Evolutionary conservation across 257 asterid genomes (phyloP).

Genomic region (Petrea volubilis): DNA sequence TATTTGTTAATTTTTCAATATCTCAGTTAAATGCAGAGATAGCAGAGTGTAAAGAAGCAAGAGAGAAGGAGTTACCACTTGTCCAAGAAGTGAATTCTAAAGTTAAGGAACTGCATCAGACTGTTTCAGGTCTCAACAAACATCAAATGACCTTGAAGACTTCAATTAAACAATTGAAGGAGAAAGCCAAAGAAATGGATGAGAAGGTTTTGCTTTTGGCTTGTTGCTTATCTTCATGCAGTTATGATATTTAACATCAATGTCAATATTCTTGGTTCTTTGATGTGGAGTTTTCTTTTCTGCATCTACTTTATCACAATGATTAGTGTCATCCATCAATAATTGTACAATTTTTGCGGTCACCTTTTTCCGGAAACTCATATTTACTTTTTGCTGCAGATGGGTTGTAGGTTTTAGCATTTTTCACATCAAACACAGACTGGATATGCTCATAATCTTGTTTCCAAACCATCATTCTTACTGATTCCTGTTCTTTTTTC

Average conservation of each 20-base stretch:
- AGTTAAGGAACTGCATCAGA: conserved; percentile 65
- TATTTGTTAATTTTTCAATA: conserved; percentile 7
- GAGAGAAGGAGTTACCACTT: conserved; percentile 65
- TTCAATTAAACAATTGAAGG: conserved; percentile 61
- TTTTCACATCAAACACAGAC: not conserved
- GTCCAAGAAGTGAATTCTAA: conserved; percentile 63
- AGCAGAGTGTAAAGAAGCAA: conserved; percentile 47
- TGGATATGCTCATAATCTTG: conserved; percentile 4
- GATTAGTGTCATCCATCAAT: not conserved
- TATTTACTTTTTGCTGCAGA: not conserved
- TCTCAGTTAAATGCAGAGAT: conserved; percentile 66
- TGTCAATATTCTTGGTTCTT: not conserved
- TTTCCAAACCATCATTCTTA: conserved; percentile 3
- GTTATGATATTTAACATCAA: not conserved
- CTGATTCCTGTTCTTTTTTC: conserved; percentile 25
- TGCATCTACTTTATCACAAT: not conserved
- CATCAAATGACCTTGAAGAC: conserved; percentile 71
- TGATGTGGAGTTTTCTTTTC: conserved; percentile 9
- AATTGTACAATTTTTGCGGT: not conserved
- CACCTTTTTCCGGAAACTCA: not conserved
- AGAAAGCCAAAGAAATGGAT: conserved; percentile 74
- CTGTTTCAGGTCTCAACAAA: conserved; percentile 69
- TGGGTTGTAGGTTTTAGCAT: conserved; percentile 1
- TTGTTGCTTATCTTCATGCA: conserved; percentile 6
- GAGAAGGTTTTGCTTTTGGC: conserved; percentile 60